These are phyloP conservation scores for Trichoderma guizhouense DNA, from an alignment of 2,329 filamentous ascomycete genomes.

Conservation along the genomic window DNA sequence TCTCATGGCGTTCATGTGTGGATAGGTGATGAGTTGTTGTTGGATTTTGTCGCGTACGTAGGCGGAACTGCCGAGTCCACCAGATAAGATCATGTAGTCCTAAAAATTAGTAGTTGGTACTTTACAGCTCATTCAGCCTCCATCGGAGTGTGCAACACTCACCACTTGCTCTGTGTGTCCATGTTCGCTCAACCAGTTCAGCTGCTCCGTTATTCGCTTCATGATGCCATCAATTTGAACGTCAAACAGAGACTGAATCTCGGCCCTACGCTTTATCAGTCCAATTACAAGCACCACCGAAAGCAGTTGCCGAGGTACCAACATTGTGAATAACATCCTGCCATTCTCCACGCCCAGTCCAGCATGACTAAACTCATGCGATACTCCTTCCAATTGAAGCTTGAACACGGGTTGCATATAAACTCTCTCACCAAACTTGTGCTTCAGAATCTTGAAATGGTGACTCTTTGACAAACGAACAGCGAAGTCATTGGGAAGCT, in stretches of 20 bases:
- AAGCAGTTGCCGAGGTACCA: too few relatives aligned
- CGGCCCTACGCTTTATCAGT: conserved; percentile 29
- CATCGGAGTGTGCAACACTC: conserved; percentile 3
- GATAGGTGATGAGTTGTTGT: conserved; percentile 13
- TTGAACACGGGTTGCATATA: conserved; percentile 41
- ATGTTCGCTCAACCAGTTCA: conserved; percentile 36
- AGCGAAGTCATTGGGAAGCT: conserved; percentile 34
- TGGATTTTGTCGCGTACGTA: not conserved
- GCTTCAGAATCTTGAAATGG: conserved; percentile 37
- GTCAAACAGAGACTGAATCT: conserved; percentile 44
- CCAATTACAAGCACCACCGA: not conserved
- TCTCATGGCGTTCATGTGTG: conserved; percentile 35
- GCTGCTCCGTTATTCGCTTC: conserved; percentile 38
- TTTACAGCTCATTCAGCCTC: not conserved
- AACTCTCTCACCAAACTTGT: conserved; percentile 44
- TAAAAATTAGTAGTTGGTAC: not conserved
- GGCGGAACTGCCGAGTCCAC: not conserved
- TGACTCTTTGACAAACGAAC: conserved; percentile 37
- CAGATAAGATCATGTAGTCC: not conserved
- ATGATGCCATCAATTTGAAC: conserved; percentile 40
- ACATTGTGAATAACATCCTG: conserved; percentile 27
- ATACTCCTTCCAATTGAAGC: conserved; percentile 43
- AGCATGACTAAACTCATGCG: conserved; percentile 38
- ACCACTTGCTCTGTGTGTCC: conserved; percentile 35
- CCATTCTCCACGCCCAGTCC: conserved; percentile 39